Evolutionary conservation across 129 eudicot species (phyloP).

Genomic region (Logfia minima): DNA sequence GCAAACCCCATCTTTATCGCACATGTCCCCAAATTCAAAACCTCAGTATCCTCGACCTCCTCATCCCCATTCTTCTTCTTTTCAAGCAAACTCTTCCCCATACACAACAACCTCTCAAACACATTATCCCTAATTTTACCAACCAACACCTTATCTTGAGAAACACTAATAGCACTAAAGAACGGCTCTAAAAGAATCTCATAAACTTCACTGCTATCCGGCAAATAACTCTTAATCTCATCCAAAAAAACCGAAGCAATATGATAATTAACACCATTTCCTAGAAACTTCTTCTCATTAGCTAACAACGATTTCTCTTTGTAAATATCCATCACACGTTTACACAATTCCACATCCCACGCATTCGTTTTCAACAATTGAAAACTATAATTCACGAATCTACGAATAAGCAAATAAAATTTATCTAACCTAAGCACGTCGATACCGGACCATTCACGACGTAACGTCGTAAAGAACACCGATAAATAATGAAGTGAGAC

Average conservation of each 20-base stretch:
- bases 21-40: conserved; percentile 46
- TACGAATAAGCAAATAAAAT: conserved; percentile 66
- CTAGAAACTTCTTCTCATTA: conserved; percentile 44
- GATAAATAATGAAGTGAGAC: conserved; percentile 52
- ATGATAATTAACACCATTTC: conserved; percentile 90
- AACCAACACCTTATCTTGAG: conserved; percentile 57
- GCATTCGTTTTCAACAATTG: conserved; percentile 39
- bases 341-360: conserved; percentile 59
- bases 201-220: conserved; percentile 43
- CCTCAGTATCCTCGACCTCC: conserved; percentile 40
- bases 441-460: conserved; percentile 90
- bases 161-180: conserved; percentile 39
- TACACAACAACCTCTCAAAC: conserved; percentile 60
- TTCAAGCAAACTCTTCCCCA: conserved; percentile 58
- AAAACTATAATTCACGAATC: conserved; percentile 52
- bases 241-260: conserved; percentile 69
- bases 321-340: conserved; percentile 40
- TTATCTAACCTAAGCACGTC: conserved; percentile 85
- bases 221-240: conserved; percentile 65
- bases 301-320: conserved; percentile 52
- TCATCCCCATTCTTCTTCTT: conserved; percentile 41
- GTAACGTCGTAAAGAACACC: conserved; percentile 54
- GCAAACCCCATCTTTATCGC: conserved; percentile 65
- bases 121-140: conserved; percentile 63
- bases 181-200: conserved; percentile 51